phyloP scores from a whole-genome alignment of 495 filamentous ascomycete genomes.

The Xylaria sp. region DNA sequence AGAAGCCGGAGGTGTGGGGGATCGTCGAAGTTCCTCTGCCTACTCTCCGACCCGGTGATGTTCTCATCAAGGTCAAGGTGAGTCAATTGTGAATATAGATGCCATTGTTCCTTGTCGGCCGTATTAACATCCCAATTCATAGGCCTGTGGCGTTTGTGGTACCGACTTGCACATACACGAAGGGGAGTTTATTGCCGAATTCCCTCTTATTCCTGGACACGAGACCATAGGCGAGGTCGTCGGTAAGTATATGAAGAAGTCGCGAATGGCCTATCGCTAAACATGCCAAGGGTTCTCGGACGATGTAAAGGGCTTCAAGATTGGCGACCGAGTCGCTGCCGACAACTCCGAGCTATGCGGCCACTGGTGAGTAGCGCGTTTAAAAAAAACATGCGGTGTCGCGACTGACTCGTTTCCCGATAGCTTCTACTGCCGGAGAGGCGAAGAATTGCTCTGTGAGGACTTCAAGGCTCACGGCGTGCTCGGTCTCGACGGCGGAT shows the following conservation, averaged over 20 bases:
- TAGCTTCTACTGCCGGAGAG: slow-evolving; percentile 73
- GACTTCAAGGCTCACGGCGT: slow-evolving; percentile 72
- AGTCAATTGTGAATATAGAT: slow-evolving; percentile 18
- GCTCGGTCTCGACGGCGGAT: slow-evolving; percentile 66
- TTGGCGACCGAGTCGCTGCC: slow-evolving; percentile 70
- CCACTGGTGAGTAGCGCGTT: slow-evolving; percentile 52
- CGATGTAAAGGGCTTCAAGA: slow-evolving; percentile 66
- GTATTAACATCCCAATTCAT: not conserved
- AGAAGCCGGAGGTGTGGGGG: slow-evolving; percentile 64
- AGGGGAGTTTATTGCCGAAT: slow-evolving; percentile 48
- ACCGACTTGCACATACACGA: slow-evolving; percentile 71
- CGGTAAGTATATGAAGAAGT: slow-evolving; percentile 28
- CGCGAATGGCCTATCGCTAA: slow-evolving; percentile 4
- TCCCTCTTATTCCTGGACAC: slow-evolving; percentile 55
- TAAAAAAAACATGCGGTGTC: not conserved
- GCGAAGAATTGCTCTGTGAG: slow-evolving; percentile 72
- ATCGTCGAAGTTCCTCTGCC: slow-evolving; percentile 68
- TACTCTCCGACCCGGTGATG: slow-evolving; percentile 63
- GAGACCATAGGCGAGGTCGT: slow-evolving; percentile 65
- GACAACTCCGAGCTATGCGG: slow-evolving; percentile 71
- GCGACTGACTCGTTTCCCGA: slow-evolving; percentile 22
- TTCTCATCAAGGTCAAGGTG: slow-evolving; percentile 66
- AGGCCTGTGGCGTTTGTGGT: slow-evolving; percentile 72
- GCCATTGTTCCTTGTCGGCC: not conserved
- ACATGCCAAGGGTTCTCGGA: slow-evolving; percentile 33